Conservation (phyloP, 2,329 filamentous ascomycete genomes). For the Trichoderma endophyticum region DNA sequence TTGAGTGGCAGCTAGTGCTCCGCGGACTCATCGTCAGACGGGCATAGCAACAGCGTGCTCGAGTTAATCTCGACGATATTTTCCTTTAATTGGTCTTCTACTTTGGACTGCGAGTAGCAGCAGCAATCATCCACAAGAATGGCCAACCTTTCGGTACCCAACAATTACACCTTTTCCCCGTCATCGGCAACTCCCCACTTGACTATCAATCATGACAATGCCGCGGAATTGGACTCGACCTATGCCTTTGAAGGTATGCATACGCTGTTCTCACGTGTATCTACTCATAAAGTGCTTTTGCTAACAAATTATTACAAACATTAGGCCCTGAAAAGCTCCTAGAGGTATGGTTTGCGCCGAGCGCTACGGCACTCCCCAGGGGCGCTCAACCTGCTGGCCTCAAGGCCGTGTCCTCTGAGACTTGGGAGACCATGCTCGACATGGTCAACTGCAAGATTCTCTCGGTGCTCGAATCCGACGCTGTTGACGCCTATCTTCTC, state of each 20-base stretch:
- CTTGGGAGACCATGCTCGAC: conserved; percentile 96
- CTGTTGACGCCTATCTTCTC: conserved; percentile 92
- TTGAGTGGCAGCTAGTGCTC: conserved; percentile 98
- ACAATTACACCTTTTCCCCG: conserved; percentile 77
- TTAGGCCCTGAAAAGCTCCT: conserved; percentile 91
- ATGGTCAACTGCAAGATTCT: conserved; percentile 98
- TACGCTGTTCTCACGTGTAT: not conserved
- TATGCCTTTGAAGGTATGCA: conserved; percentile 85
- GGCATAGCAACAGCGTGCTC: conserved; percentile 24
- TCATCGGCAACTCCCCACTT: conserved; percentile 81
- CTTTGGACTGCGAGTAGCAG: conserved; percentile 22
- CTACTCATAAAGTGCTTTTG: not conserved
- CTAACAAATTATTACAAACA: conserved; percentile 13
- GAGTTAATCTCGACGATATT: not conserved
- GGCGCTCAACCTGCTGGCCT: conserved; percentile 71
- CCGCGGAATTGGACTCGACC: conserved; percentile 86
- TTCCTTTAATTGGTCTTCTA: conserved; percentile 19
- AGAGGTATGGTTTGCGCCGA: conserved; percentile 95
- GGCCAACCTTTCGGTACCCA: conserved; percentile 77
- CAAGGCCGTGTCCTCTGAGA: conserved; percentile 78
- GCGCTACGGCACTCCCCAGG: conserved; percentile 67
- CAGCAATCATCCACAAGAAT: conserved; percentile 46
- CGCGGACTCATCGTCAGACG: conserved; percentile 58
- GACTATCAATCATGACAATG: conserved; percentile 95
- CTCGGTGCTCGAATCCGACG: conserved; percentile 87